These are phyloP conservation scores for Citrus hindsii DNA, from an alignment of 345 rosid genomes.

Conservation along the genomic window DNA sequence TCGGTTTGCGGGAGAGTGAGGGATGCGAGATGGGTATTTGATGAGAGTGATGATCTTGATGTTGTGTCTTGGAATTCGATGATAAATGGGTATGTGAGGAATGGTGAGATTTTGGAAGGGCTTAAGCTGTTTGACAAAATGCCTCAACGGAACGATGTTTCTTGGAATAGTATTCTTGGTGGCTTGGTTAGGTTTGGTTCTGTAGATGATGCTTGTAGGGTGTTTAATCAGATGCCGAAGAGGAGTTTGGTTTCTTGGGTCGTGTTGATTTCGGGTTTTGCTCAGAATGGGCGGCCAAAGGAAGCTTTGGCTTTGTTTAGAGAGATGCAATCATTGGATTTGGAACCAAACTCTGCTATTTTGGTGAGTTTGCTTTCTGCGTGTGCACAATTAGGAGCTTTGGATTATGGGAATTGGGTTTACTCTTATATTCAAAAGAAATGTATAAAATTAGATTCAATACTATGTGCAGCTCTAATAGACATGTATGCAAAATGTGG, in stretches of 20 bases:
- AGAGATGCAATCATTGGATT: conserved; percentile 23
- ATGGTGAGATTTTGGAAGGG: conserved; percentile 13
- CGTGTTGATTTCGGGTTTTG: conserved; percentile 27
- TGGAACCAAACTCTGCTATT: conserved; percentile 25
- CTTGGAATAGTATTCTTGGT: conserved; percentile 14
- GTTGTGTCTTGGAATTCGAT: conserved; percentile 29
- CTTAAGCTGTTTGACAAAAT: conserved; percentile 13
- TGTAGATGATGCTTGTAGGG: conserved; percentile 12
- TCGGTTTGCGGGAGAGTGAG: conserved; percentile 11
- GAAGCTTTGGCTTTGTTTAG: conserved; percentile 34
- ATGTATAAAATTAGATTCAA: conserved; percentile 13
- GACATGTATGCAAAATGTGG: conserved; percentile 41
- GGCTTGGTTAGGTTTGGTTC: conserved; percentile 15
- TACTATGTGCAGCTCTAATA: conserved; percentile 26
- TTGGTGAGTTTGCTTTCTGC: conserved; percentile 28
- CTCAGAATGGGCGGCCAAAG: conserved; percentile 20
- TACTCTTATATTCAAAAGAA: conserved; percentile 32
- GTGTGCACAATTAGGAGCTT: conserved; percentile 32
- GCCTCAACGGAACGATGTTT: conserved; percentile 14
- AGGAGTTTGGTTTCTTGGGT: conserved; percentile 29
- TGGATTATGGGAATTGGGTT: conserved; percentile 31
- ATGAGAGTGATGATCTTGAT: conserved; percentile 10
- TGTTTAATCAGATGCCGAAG: conserved; percentile 7
- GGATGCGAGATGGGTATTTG: conserved; percentile 17
- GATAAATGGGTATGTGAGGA: conserved; percentile 12